Conservation (phyloP, 2,329 filamentous ascomycete species). For the Cytospora paraplurivora region DNA sequence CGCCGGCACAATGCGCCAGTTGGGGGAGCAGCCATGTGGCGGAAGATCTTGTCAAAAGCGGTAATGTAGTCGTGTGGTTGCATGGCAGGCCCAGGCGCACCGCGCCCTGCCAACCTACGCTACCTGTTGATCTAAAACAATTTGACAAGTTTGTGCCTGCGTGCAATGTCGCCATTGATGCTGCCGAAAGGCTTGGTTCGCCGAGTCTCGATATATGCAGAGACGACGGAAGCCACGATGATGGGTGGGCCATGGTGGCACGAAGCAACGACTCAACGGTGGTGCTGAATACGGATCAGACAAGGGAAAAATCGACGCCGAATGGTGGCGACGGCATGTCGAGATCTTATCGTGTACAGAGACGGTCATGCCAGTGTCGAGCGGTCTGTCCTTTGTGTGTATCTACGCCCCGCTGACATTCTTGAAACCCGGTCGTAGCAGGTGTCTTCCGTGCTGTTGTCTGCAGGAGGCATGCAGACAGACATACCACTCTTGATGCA, state of each 20-base stretch:
- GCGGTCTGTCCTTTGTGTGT: constrained; percentile 15
- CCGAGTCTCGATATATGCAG: constrained; percentile 19
- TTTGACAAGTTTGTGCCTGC: constrained; percentile 20
- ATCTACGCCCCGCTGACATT: constrained; percentile 12
- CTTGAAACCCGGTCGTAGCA: constrained; percentile 13
- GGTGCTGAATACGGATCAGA: not conserved
- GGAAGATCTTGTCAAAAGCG: constrained; percentile 12
- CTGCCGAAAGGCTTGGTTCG: constrained; percentile 14
- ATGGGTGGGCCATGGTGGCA: constrained; percentile 3
- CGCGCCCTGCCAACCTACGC: not conserved
- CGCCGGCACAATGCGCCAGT: constrained; percentile 18
- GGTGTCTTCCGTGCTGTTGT: constrained; percentile 24
- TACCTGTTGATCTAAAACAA: constrained; percentile 14
- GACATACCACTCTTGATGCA: constrained; percentile 11
- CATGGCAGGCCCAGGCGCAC: too few relatives aligned
- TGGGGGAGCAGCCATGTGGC: constrained; percentile 14
- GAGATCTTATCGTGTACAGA: not conserved
- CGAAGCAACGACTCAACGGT: not conserved
- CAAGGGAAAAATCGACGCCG: not conserved
- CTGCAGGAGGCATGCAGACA: constrained; percentile 22
- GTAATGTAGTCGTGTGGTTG: constrained; percentile 24
- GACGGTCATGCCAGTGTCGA: constrained; percentile 3
- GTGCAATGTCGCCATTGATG: constrained; percentile 10
- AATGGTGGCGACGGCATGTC: not conserved
- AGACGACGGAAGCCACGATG: constrained; percentile 1